phyloP scores from a whole-genome alignment of 345 rosid genomes.

The Geranium brycei region DNA sequence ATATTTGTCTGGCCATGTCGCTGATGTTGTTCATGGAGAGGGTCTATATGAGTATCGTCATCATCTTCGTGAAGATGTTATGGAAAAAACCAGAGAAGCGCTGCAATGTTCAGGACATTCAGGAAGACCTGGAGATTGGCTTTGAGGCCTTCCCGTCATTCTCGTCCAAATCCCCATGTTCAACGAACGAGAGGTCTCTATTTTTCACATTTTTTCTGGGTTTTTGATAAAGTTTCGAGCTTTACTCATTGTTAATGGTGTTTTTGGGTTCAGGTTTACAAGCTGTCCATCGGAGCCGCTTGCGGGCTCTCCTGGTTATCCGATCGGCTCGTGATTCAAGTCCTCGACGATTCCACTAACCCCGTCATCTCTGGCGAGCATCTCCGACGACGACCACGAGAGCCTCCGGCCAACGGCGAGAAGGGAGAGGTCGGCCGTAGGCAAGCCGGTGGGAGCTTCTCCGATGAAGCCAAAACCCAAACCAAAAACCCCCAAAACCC shows the following conservation, averaged over 20 bases:
- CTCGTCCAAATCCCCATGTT: conserved; percentile 99
- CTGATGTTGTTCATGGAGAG: conserved; percentile 82
- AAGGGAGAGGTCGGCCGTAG: too few species aligned
- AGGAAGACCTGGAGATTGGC: conserved; percentile 76
- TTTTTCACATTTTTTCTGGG: conserved; percentile 9
- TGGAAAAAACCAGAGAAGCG: conserved; percentile 86
- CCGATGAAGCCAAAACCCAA: too few species aligned
- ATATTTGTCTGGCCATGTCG: conserved; percentile 62
- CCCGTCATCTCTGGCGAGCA: too few species aligned
- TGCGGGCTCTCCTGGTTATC: conserved; percentile 95
- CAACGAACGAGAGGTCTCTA: conserved; percentile 78
- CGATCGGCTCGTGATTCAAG: conserved; percentile 99
- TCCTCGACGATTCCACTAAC: conserved; percentile 97
- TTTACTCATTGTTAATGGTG: conserved; percentile 2
- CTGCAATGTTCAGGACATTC: conserved; percentile 58
- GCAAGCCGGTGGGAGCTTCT: too few species aligned
- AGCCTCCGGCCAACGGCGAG: too few species aligned
- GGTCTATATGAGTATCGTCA: conserved; percentile 91
- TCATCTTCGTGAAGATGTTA: conserved; percentile 76
- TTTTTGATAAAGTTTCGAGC: conserved; percentile 6
- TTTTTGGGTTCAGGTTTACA: conserved; percentile 54
- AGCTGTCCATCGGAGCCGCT: conserved; percentile 97
- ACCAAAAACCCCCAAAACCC: too few species aligned
- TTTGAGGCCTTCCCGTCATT: conserved; percentile 55
- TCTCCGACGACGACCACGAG: too few species aligned